Conservation (phyloP, 1,284 basidiomycete species). For the Malassezia sp. region DNA sequence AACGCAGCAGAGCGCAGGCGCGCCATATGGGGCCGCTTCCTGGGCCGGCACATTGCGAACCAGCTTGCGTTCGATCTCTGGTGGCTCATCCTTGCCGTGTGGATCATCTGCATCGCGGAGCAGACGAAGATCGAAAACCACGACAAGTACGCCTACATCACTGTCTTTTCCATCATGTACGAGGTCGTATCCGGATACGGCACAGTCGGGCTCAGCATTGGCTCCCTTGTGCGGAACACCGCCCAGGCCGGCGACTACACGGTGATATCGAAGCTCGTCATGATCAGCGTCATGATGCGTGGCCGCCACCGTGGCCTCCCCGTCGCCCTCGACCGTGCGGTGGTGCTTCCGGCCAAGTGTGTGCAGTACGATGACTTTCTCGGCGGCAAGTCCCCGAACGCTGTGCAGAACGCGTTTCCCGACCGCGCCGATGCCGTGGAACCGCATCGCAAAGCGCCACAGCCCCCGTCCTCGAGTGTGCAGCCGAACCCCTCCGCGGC, state of each 20-base stretch:
- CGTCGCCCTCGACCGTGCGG: constrained; percentile 69
- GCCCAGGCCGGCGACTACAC: constrained; percentile 69
- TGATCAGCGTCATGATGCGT: constrained; percentile 71
- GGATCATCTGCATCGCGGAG: constrained; percentile 46
- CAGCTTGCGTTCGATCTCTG: constrained; percentile 64
- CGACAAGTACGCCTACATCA: constrained; percentile 32
- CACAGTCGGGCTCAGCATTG: constrained; percentile 54
- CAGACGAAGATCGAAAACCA: constrained; percentile 33
- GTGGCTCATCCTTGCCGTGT: constrained; percentile 45
- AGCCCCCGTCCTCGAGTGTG: too few species aligned
- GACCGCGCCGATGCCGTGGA: too few species aligned
- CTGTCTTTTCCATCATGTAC: constrained; percentile 55
- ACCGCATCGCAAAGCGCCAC: too few species aligned
- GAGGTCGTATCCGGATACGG: constrained; percentile 67
- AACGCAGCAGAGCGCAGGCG: neutral
- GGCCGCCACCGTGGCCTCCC: constrained; percentile 74
- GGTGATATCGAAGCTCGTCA: constrained; percentile 72
- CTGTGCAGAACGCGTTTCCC: too few species aligned
- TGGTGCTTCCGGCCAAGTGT: constrained; percentile 46
- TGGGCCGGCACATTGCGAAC: constrained; percentile 65
- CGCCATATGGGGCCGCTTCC: constrained; percentile 61
- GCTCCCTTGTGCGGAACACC: constrained; percentile 56
- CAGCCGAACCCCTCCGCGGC: too few species aligned
- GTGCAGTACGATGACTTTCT: too few species aligned
- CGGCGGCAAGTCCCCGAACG: too few species aligned